phyloP scores from a whole-genome alignment of 129 eudicot species.

The Flaveria robusta region DNA sequence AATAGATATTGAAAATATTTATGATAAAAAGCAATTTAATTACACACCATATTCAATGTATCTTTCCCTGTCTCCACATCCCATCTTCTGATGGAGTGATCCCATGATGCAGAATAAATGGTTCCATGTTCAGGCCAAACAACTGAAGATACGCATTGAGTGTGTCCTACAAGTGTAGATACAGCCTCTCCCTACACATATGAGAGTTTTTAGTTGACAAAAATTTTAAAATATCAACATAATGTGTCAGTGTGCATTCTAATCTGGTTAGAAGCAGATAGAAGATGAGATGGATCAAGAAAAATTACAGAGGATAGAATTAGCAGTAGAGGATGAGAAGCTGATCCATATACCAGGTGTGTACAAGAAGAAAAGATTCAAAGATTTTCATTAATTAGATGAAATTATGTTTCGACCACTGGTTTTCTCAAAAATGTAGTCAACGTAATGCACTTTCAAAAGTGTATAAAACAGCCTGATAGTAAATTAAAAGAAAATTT shows the following conservation, averaged over 20 bases:
- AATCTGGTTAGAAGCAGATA: background rate
- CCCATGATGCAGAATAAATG: conserved; percentile 97
- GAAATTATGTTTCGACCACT: background rate
- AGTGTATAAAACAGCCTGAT: conserved; percentile 11
- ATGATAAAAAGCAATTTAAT: conserved; percentile 5
- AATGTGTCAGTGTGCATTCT: background rate
- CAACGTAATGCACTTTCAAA: conserved; percentile 19
- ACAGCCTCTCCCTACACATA: conserved; percentile 78
- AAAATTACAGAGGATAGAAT: too few species aligned
- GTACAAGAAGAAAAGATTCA: background rate
- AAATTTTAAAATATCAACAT: background rate
- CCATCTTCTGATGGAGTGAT: conserved; percentile 94
- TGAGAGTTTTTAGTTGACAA: background rate
- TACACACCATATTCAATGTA: conserved; percentile 56
- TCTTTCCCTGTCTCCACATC: conserved; percentile 89
- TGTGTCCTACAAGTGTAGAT: conserved; percentile 88
- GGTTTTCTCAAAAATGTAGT: background rate
- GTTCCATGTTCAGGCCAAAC: conserved; percentile 79
- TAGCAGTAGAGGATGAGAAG: too few species aligned
- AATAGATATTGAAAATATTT: background rate
- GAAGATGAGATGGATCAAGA: background rate
- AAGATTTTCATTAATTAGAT: background rate
- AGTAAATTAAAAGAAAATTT: background rate
- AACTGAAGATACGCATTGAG: conserved; percentile 86
- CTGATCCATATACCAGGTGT: too few species aligned